Evolutionary conservation across 2,329 filamentous ascomycete genomes (phyloP), one percentile per base, ranked within the genome.

Genomic region (Alternaria tenuissima): DNA sequence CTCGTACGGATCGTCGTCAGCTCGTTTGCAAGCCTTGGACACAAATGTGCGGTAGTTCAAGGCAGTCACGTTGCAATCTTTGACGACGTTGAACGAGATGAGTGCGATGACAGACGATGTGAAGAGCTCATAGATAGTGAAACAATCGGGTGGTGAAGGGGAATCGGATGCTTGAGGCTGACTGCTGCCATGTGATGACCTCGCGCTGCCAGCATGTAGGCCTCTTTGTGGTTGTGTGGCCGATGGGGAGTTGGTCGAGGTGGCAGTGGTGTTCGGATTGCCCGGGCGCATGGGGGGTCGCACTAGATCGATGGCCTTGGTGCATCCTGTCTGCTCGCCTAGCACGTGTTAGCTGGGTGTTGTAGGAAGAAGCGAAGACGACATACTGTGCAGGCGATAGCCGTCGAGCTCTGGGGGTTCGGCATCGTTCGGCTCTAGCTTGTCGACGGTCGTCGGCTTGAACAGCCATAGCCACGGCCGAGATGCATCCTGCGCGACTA

Each of bases 31-130:
- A 32, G 70, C 64, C 52, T 66, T 70, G 38, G 75, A 73, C 42
- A 75, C 51, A 38, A 80, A 76, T 46, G 77, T 79, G 41, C 78
- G 72, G 58, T 73, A 76, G 57, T 79, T 79, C 41, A 80, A 64
- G 24, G 76, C 73, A 58, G 76, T 65, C 24, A 72, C 69, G 30
- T 67, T 62, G 47, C 75, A 69, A 55, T 77, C 67, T 58, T 67
- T 72, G 57, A 75, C 74, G 43, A 79, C 59, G 46, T 67, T 58
- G 41, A 72, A 78, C 24, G 76, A 75, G 62, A 79, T 66, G 48
- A 76, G 66, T 38, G 74, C 76, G 56, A 76, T 63, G 47, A 80
- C 71, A 46, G 78, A 74, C 28, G 77, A 76, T 6, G 69, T 75
- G 66, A 79, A 78, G 34, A 78, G 67, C 60, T 77, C 75, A 68